These are phyloP conservation scores for Calonectria multiphialidica DNA, from an alignment of 2,329 filamentous ascomycete genomes.

Conservation along the genomic window DNA sequence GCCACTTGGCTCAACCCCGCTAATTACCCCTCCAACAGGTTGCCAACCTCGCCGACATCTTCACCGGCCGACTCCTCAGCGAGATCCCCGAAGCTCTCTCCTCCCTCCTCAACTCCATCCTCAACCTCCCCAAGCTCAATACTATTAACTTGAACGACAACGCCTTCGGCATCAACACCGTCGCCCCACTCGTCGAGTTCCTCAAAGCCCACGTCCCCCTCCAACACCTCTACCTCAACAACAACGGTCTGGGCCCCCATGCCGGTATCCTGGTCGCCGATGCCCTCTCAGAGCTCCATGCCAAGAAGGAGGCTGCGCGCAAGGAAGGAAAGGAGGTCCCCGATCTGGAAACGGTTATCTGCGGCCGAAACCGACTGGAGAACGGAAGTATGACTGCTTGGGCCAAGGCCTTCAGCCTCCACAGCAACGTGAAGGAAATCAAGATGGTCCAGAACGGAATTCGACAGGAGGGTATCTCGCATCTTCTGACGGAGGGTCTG, in stretches of 20 bases:
- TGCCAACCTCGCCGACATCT: slow-evolving; percentile 96
- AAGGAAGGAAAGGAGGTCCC: slow-evolving; percentile 80
- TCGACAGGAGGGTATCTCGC: slow-evolving; percentile 89
- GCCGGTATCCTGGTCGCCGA: slow-evolving; percentile 92
- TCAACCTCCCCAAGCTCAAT: slow-evolving; percentile 86
- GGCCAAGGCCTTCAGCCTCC: slow-evolving; percentile 87
- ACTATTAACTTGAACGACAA: slow-evolving; percentile 98
- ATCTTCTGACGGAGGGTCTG: slow-evolving; percentile 84
- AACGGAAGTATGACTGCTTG: slow-evolving; percentile 97
- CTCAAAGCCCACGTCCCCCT: slow-evolving; percentile 89
- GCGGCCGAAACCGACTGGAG: slow-evolving; percentile 94
- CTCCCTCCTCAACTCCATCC: slow-evolving; percentile 85
- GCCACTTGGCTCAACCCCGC: background rate
- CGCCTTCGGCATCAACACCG: slow-evolving; percentile 95
- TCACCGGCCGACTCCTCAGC: slow-evolving; percentile 91
- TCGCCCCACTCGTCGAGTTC: slow-evolving; percentile 93
- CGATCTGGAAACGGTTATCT: slow-evolving; percentile 94
- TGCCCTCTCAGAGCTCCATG: slow-evolving; percentile 84
- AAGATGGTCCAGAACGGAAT: slow-evolving; percentile 99
- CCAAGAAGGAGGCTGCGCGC: slow-evolving; percentile 84
- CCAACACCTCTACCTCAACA: slow-evolving; percentile 95
- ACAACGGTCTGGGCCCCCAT: slow-evolving; percentile 95
- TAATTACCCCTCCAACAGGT: slow-evolving; percentile 57
- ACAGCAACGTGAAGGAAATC: slow-evolving; percentile 84
- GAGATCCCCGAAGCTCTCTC: slow-evolving; percentile 94